Evolutionary conservation across 768 basidiomycete genomes (phyloP).

Genomic region (Suillus ampliporus): DNA sequence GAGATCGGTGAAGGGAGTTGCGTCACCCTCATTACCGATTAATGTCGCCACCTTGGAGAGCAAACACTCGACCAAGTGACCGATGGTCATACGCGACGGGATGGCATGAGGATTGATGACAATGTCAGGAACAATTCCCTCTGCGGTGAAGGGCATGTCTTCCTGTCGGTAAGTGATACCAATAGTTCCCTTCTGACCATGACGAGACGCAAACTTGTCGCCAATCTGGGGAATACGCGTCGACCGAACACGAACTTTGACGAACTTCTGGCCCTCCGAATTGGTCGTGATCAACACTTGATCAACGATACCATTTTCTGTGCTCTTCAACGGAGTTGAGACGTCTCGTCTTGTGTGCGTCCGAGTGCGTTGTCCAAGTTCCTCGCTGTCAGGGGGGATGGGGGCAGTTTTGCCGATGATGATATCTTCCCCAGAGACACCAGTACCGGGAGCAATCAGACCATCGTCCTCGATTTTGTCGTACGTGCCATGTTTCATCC

Average conservation of each 20-base stretch:
- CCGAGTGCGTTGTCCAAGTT: slow-evolving; percentile 94
- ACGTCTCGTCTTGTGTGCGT: slow-evolving; percentile 94
- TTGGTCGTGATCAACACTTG: slow-evolving; percentile 98
- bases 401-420: slow-evolving; percentile 99
- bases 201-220: slow-evolving; percentile 99
- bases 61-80: slow-evolving; percentile 98
- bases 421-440: slow-evolving; percentile 96
- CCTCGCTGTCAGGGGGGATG: slow-evolving; percentile 94
- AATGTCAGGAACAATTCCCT: slow-evolving; percentile 96
- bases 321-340: slow-evolving; percentile 96
- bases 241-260: slow-evolving; percentile 95
- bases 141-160: slow-evolving; percentile 98
- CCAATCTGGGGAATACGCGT: slow-evolving; percentile 98
- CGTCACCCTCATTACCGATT: slow-evolving; percentile 96
- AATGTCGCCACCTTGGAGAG: slow-evolving; percentile 96
- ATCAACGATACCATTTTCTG: slow-evolving; percentile 97
- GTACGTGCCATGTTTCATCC: slow-evolving; percentile 98
- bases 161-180: slow-evolving; percentile 99
- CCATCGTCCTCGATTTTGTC: slow-evolving; percentile 98
- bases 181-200: slow-evolving; percentile 99
- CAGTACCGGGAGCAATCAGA: slow-evolving; percentile 93
- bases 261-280: slow-evolving; percentile 95
- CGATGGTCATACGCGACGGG: slow-evolving; percentile 99
- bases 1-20: slow-evolving; percentile 97
- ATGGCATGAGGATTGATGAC: slow-evolving; percentile 99